These are phyloP conservation scores for Cyclotella sp. DNA, from an alignment of 108 stramenopile genomes.

Conservation along the genomic window DNA sequence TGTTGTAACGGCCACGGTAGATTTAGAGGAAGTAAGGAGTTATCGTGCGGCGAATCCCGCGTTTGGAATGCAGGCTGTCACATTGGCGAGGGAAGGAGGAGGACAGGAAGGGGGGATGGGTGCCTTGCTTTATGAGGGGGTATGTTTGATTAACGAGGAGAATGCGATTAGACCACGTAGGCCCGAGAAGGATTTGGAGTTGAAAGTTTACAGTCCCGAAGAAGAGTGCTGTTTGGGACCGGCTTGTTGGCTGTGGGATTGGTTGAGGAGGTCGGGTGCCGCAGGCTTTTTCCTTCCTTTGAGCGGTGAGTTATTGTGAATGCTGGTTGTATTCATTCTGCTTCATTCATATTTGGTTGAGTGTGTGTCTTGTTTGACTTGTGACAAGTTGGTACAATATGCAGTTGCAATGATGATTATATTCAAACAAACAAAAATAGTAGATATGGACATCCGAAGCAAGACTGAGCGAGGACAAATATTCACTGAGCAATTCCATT, in stretches of 20 bases:
- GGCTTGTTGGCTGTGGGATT: constrained; percentile 99
- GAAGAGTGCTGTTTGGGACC: constrained; percentile 98
- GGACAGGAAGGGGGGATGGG: constrained; percentile 12
- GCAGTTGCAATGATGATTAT: constrained; percentile 52
- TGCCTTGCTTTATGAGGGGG: constrained; percentile 30
- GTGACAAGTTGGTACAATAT: not conserved
- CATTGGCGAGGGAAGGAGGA: constrained; percentile 31
- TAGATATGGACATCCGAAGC: constrained; percentile 59
- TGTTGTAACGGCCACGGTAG: constrained; percentile 93
- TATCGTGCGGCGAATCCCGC: constrained; percentile 89
- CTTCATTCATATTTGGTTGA: not conserved
- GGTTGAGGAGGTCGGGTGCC: constrained; percentile 91
- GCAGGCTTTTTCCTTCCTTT: constrained; percentile 96
- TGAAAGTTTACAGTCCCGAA: constrained; percentile 75
- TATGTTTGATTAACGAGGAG: constrained; percentile 32
- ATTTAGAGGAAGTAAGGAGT: constrained; percentile 94
- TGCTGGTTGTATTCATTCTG: not conserved
- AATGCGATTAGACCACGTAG: constrained; percentile 26
- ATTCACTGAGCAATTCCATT: constrained; percentile 36
- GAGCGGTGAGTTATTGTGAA: constrained; percentile 55
- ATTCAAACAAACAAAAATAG: constrained; percentile 36
- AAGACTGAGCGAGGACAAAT: constrained; percentile 45
- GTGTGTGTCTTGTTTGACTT: not conserved
- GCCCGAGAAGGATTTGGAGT: constrained; percentile 23
- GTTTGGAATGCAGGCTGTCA: constrained; percentile 89